phyloP scores from a whole-genome alignment of 73 alveolate genomes.

The Uronychia binucleata region DNA sequence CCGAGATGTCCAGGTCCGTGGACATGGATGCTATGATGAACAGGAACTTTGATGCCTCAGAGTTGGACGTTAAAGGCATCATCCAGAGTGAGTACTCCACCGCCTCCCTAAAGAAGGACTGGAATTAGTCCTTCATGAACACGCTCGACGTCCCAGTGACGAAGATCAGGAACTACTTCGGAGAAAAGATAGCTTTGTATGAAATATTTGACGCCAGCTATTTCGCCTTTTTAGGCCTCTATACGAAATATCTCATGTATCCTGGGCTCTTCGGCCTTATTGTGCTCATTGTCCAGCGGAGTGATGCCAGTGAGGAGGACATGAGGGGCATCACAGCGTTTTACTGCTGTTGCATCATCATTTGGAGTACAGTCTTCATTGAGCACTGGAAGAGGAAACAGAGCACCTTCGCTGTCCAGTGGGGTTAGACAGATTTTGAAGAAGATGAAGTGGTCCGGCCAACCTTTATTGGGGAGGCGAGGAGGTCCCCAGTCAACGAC shows the following conservation, averaged over 20 bases:
- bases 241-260: not conserved
- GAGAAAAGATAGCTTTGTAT: conserved; percentile 55
- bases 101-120: not conserved
- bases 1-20: not conserved
- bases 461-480: conserved; percentile 45
- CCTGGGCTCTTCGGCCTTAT: not conserved
- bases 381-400: conserved; percentile 70
- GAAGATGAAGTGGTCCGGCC: conserved; percentile 67
- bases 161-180: conserved; percentile 32
- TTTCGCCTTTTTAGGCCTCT: not conserved
- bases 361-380: conserved; percentile 65
- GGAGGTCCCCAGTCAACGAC: conserved; percentile 54
- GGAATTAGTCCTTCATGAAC: not conserved
- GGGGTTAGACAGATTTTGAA: conserved; percentile 70
- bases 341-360: conserved; percentile 21
- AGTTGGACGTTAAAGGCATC: not conserved
- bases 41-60: not conserved
- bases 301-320: not conserved
- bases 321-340: not conserved
- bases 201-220: not conserved
- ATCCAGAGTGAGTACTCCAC: not conserved
- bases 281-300: not conserved
- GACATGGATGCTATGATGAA: not conserved
- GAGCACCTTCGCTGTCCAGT: conserved; percentile 45
- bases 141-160: not conserved